A percentile compares a stretch with the other conserved stretches of the same genome.
These are phyloP conservation scores for Rhynchospora pubera DNA, from an alignment of 176 grass and related monocot genomes.

Conservation along the genomic window DNA sequence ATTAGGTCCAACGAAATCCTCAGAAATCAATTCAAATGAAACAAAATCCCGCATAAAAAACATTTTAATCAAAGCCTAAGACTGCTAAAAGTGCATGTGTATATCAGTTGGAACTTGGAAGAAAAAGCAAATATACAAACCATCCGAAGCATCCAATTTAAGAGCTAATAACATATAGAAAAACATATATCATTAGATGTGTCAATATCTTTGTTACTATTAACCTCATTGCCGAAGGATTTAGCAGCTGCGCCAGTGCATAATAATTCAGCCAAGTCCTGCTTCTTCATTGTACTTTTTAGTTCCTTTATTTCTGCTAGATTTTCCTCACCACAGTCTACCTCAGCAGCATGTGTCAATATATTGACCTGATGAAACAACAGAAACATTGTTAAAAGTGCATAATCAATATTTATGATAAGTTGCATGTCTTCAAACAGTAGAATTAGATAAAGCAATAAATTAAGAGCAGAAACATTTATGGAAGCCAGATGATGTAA, in stretches of 20 bases:
- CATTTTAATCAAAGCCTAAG: background rate
- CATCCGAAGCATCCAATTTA: background rate
- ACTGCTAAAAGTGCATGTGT: background rate
- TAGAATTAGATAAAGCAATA: background rate
- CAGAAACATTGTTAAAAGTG: background rate
- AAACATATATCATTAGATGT: background rate
- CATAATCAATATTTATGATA: background rate
- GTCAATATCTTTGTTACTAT: background rate
- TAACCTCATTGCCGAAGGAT: background rate
- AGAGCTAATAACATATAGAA: background rate
- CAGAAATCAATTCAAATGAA: too few relatives aligned
- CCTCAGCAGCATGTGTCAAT: constrained; percentile 55
- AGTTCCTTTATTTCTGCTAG: constrained; percentile 25
- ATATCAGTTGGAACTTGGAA: background rate
- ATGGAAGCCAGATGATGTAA: background rate
- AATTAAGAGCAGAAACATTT: background rate
- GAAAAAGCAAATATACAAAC: background rate
- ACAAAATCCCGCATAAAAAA: too few relatives aligned
- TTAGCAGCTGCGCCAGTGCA: background rate
- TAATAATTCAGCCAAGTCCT: constrained; percentile 40
- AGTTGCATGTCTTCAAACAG: background rate
- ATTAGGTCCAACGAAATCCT: too few relatives aligned
- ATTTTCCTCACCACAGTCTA: background rate
- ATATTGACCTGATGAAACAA: constrained; percentile 59
- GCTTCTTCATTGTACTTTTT: constrained; percentile 30